These are phyloP conservation scores for Avena insularis DNA, from an alignment of 176 grass and related monocot species.

Conservation along the genomic window DNA sequence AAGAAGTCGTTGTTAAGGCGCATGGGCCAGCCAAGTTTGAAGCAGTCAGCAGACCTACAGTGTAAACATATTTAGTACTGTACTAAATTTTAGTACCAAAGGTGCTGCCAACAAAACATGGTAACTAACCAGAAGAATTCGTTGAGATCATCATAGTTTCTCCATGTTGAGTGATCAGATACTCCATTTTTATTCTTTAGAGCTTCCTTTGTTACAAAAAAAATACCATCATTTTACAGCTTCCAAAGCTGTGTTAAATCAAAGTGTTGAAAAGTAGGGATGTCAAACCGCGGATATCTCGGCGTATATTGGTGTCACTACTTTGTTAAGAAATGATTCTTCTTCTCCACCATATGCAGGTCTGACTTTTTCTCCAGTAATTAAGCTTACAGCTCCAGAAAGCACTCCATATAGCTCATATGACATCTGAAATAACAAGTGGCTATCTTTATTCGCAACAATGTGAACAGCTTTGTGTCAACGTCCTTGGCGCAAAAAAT, in stretches of 20 bases:
- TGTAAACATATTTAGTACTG: constrained; percentile 24
- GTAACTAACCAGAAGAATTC: constrained; percentile 94
- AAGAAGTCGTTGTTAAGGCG: constrained; percentile 83
- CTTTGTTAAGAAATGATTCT: constrained; percentile 84
- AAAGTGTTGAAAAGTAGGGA: constrained; percentile 33
- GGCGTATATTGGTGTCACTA: constrained; percentile 79
- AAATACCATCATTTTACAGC: constrained; percentile 39
- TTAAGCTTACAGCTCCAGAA: constrained; percentile 91
- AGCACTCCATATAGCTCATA: constrained; percentile 95
- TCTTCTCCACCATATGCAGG: constrained; percentile 80
- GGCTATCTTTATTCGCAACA: constrained; percentile 9
- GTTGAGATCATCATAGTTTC: constrained; percentile 98
- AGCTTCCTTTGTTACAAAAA: constrained; percentile 78
- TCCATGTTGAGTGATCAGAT: constrained; percentile 93
- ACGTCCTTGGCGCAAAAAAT: background rate
- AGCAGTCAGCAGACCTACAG: constrained; percentile 88
- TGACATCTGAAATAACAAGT: constrained; percentile 88
- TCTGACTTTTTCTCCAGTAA: constrained; percentile 79
- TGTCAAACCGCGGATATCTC: constrained; percentile 73
- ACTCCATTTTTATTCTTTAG: constrained; percentile 82
- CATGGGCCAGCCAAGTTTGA: constrained; percentile 98
- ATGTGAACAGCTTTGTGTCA: constrained; percentile 9
- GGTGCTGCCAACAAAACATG: constrained; percentile 25
- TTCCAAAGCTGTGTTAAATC: constrained; percentile 41
- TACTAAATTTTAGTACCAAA: constrained; percentile 25